Evolutionary conservation across 208 protist genomes (phyloP), one percentile per base, ranked within the genome.

Genomic region (Acanthamoeba healyi): DNA sequence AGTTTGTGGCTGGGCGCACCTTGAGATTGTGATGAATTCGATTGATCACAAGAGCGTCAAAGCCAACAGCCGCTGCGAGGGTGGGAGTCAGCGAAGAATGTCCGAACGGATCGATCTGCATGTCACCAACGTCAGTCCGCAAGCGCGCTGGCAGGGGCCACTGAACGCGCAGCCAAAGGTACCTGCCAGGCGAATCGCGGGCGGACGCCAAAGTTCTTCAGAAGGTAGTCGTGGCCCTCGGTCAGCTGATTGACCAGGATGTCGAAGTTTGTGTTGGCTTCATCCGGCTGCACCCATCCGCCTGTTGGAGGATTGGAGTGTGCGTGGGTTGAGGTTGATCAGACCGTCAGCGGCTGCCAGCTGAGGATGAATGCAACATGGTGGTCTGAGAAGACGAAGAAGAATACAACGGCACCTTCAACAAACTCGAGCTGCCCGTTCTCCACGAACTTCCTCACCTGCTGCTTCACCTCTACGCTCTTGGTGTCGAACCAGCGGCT

Each of bases 11-110:
- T 9, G n/a, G 46, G 56, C n/a, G 34, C 0, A 94, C 22, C 87
- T 97, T 97, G 29, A 93, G 40, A 24, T 26, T 15, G 46, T 86
- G 38, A 40, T 93, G 92, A 15, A 98, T 96, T 86, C 97, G 94
- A 74, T 97, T 98, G n/a, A 97, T 97, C n/a, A 97, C 95, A 0
- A 98, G n/a, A 14, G 90, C 94, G n/a, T 97, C 96, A 49, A 95
- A 97, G 15, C 96, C 94, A 79, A 96, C 94, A 24, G 67, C 29
- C 15, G 86, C 65, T 34, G 94, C 96, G 4, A 98, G 44, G 38
- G 94, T 92, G 46, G 97, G 95, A 24, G 94, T 96, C 49, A 87
- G 14, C 38, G 94, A 92, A 17, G 79, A 94, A 93, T 97, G 97
- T 6, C 97, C 97, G 65, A 97, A 97, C 4, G 94, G 94, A 51